A percentile compares a stretch with the other conserved stretches of the same genome.
Evolutionary conservation across 2,329 filamentous ascomycete genomes (phyloP).

Genomic region (Myriosclerotinia curreyana): DNA sequence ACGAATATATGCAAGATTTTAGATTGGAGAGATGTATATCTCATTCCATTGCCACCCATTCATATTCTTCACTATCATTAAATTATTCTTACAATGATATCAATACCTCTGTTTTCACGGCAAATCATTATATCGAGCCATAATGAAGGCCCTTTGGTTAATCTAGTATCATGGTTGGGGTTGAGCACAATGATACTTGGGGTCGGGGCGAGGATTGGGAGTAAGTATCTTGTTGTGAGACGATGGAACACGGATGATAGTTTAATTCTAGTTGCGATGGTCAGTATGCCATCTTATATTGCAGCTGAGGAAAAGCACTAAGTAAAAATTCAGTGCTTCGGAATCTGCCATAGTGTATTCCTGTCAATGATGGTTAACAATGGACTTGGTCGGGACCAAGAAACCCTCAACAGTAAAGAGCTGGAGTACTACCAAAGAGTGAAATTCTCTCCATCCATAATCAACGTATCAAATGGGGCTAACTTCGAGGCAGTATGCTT

Average conservation of each 20-base stretch:
- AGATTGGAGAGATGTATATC: constrained; percentile 12
- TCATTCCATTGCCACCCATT: constrained; percentile 5
- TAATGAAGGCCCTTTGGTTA: constrained; percentile 43
- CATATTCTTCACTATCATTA: constrained; percentile 5
- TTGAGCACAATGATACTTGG: constrained; percentile 41
- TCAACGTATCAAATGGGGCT: neutral
- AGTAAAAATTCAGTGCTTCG: constrained; percentile 9
- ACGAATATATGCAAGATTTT: constrained; percentile 8
- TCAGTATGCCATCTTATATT: constrained; percentile 23
- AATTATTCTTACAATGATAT: constrained; percentile 10
- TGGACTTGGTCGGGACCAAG: constrained; percentile 26
- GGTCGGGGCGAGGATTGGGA: constrained; percentile 40
- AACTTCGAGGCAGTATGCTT: constrained; percentile 29
- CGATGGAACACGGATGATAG: constrained; percentile 25
- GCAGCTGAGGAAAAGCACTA: constrained; percentile 9
- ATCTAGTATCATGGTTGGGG: constrained; percentile 42
- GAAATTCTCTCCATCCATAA: neutral
- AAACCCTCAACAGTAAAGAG: constrained; percentile 20
- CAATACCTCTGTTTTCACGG: constrained; percentile 2
- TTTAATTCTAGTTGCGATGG: constrained; percentile 26
- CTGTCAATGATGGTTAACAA: constrained; percentile 27
- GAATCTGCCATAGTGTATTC: constrained; percentile 20
- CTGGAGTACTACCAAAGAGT: constrained; percentile 29
- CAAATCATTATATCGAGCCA: constrained; percentile 41
- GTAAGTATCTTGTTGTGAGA: constrained; percentile 28